Percentiles rank a stretch among this genome's conserved stretches.
These are phyloP conservation scores for Wallacemonas sp. DNA, from an alignment of 208 protist genomes.

Conservation along the genomic window DNA sequence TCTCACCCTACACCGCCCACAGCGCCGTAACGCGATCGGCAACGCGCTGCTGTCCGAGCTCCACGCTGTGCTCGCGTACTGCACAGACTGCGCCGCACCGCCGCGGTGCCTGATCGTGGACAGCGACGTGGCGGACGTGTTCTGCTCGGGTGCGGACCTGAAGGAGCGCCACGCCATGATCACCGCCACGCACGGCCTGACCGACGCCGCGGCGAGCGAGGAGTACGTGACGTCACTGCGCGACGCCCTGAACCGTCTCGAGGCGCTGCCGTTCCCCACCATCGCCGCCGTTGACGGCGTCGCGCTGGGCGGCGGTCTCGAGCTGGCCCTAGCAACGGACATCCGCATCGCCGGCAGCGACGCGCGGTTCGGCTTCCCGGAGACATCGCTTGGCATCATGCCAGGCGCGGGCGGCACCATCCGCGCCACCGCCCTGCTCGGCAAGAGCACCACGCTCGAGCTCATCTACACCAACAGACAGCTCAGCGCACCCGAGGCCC, in stretches of 20 bases:
- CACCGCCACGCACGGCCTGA: constrained; percentile 60
- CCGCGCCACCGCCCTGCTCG: constrained; percentile 77
- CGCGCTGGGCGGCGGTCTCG: constrained; percentile 91
- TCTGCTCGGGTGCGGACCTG: constrained; percentile 80
- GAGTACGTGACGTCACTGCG: constrained; percentile 75
- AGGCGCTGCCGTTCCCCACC: constrained; percentile 75
- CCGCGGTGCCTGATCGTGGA: constrained; percentile 67
- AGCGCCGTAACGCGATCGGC: constrained; percentile 63
- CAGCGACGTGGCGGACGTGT: constrained; percentile 67
- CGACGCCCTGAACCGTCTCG: constrained; percentile 69
- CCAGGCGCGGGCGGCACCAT: constrained; percentile 93
- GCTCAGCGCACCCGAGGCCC: constrained; percentile 52
- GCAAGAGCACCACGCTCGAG: constrained; percentile 82
- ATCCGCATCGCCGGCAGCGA: constrained; percentile 62
- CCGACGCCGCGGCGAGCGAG: constrained; percentile 44
- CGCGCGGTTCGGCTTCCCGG: constrained; percentile 74
- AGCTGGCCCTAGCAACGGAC: constrained; percentile 87
- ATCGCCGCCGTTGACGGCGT: constrained; percentile 85
- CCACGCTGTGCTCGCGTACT: constrained; percentile 41
- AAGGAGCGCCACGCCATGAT: constrained; percentile 75
- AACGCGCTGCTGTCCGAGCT: constrained; percentile 42
- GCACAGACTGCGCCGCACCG: constrained; percentile 17
- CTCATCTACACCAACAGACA: constrained; percentile 86
- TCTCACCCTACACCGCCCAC: constrained; percentile 54
- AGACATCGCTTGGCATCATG: constrained; percentile 92